Evolutionary conservation across 257 asterid genomes (phyloP).

Genomic region (Cordia subcordata): DNA sequence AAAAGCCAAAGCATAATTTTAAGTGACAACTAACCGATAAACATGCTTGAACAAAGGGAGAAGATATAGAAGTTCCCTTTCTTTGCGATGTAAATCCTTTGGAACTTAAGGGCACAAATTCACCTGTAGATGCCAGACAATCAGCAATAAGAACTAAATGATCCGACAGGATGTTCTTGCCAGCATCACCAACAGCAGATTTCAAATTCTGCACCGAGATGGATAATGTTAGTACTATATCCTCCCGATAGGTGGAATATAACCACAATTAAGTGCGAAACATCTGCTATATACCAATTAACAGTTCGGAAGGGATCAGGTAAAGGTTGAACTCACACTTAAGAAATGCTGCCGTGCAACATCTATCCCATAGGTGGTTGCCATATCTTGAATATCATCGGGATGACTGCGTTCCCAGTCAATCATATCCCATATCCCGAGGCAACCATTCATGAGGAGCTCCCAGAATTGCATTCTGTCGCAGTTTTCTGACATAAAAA

Average conservation of each 20-base stretch:
- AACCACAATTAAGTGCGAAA: background rate
- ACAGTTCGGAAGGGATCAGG: background rate
- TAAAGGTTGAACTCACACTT: constrained; percentile 70
- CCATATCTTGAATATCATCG: constrained; percentile 61
- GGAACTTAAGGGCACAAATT: constrained; percentile 62
- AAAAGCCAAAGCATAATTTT: constrained; percentile 7
- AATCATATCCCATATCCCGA: constrained; percentile 50
- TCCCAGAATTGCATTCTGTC: constrained; percentile 66
- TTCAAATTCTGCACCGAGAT: constrained; percentile 57
- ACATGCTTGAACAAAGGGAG: constrained; percentile 85
- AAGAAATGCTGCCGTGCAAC: constrained; percentile 60
- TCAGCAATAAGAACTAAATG: constrained; percentile 73
- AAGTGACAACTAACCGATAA: constrained; percentile 52
- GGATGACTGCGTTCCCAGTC: constrained; percentile 98
- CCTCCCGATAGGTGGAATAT: background rate
- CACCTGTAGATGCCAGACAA: constrained; percentile 76
- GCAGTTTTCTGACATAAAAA: constrained; percentile 62
- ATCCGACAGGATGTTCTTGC: constrained; percentile 72
- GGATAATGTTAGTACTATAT: constrained; percentile 22
- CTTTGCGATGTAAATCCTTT: constrained; percentile 76
- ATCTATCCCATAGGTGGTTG: constrained; percentile 63
- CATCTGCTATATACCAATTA: too few species aligned
- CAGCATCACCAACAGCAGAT: constrained; percentile 66
- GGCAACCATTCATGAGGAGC: constrained; percentile 49
- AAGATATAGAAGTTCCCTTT: constrained; percentile 45